These are phyloP conservation scores for Colletotrichum euphorbiae DNA, from an alignment of 2,329 filamentous ascomycete species.

Conservation along the genomic window DNA sequence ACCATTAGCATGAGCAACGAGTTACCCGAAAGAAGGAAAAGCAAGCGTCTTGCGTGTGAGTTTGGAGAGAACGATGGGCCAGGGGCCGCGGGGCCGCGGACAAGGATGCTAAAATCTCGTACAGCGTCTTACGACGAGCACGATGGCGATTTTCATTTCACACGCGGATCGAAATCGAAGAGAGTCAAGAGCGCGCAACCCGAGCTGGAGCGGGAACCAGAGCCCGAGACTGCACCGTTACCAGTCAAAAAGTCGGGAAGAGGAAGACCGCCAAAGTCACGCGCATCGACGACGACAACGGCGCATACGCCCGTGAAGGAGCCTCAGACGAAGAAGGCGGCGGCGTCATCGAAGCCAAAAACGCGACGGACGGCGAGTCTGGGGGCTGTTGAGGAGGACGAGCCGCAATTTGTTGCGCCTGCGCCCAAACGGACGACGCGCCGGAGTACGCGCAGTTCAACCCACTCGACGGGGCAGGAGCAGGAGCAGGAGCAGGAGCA, in stretches of 20 bases:
- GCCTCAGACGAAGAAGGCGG: constrained; percentile 39
- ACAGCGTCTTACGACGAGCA: constrained; percentile 67
- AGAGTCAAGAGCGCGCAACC: constrained; percentile 69
- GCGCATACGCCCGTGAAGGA: constrained; percentile 44
- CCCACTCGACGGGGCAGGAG: constrained; percentile 50
- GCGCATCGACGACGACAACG: constrained; percentile 46
- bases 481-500: constrained; percentile 44
- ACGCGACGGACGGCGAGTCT: constrained; percentile 55
- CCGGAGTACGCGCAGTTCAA: constrained; percentile 58
- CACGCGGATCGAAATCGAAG: constrained; percentile 75
- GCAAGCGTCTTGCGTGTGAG: constrained; percentile 74
- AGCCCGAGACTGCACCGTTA: constrained; percentile 47
- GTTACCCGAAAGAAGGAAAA: constrained; percentile 69
- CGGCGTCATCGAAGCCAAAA: constrained; percentile 44
- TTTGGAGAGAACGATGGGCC: constrained; percentile 40
- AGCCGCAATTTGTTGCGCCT: constrained; percentile 48
- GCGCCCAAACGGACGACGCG: constrained; percentile 55
- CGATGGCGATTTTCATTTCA: constrained; percentile 82
- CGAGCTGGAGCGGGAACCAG: constrained; percentile 54
- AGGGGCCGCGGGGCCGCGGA: constrained; percentile 60
- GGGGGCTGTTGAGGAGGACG: constrained; percentile 52
- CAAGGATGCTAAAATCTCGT: constrained; percentile 73
- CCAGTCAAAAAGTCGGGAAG: constrained; percentile 51
- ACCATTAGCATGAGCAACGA: constrained; percentile 77
- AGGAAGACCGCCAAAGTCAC: constrained; percentile 56